Evolutionary conservation across 2,329 filamentous ascomycete genomes (phyloP).

Genomic region (Ophiocordyceps sinensis): DNA sequence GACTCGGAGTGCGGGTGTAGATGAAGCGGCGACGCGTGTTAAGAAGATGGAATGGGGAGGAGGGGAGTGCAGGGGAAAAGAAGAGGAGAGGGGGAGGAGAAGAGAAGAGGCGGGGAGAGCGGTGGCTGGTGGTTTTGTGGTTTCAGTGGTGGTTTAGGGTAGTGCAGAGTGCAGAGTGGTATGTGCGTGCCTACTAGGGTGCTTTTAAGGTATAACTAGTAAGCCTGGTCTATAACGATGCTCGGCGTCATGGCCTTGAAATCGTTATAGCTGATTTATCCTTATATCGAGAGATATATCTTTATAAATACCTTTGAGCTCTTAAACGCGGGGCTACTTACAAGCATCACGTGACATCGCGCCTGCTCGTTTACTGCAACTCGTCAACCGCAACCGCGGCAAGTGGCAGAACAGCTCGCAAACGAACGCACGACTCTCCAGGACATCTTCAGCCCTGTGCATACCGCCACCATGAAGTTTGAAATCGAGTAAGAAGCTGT

Average conservation of each 20-base stretch:
- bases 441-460: not conserved
- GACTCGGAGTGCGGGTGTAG: not conserved
- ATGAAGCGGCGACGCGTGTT: not conserved
- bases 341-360: not conserved
- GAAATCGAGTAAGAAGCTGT: slow-evolving; percentile 29
- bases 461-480: slow-evolving; percentile 29
- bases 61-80: not conserved
- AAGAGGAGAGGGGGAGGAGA: not conserved
- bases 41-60: not conserved
- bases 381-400: not conserved
- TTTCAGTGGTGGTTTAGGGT: not conserved
- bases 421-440: not conserved
- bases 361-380: not conserved
- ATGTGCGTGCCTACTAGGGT: too few relatives aligned
- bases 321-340: too few relatives aligned
- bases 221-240: too few relatives aligned
- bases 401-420: not conserved
- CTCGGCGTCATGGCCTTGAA: too few relatives aligned
- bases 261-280: too few relatives aligned
- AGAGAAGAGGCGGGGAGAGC: not conserved
- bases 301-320: too few relatives aligned
- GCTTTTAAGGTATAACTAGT: too few relatives aligned
- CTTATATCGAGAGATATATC: too few relatives aligned
- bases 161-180: too few relatives aligned
- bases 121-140: not conserved